Evolutionary conservation across 345 rosid genomes (phyloP).

Genomic region (Draba incana): DNA sequence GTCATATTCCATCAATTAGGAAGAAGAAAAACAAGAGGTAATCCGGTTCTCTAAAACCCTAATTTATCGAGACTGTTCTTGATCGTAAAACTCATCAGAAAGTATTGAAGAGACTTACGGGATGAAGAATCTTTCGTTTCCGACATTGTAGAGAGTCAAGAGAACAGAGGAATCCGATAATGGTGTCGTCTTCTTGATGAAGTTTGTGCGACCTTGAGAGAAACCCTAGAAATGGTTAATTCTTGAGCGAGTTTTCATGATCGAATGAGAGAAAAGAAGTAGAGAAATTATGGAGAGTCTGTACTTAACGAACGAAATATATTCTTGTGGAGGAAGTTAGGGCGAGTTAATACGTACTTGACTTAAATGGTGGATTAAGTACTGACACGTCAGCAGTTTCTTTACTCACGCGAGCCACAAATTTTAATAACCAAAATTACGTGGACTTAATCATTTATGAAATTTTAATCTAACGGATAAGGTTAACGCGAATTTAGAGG

Average conservation of each 20-base stretch:
- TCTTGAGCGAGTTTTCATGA: background rate
- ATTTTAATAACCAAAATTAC: no score
- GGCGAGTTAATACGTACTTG: background rate
- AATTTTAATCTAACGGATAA: no score
- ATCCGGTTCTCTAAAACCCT: background rate
- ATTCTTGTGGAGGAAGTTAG: no score
- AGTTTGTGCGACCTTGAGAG: background rate
- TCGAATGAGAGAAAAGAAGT: slow-evolving; percentile 16
- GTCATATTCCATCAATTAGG: background rate
- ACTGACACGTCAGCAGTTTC: background rate
- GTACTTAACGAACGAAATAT: no score
- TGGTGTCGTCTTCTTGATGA: background rate
- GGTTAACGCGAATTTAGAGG: no score
- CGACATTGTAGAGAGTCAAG: background rate
- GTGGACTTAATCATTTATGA: no score
- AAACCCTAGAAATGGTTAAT: slow-evolving; percentile 5
- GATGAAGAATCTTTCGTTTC: background rate
- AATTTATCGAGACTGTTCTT: background rate
- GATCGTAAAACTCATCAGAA: slow-evolving; percentile 1
- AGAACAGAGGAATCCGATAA: slow-evolving; percentile 3
- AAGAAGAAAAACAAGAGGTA: background rate
- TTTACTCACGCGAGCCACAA: background rate
- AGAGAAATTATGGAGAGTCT: background rate
- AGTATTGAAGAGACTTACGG: slow-evolving; percentile 6
- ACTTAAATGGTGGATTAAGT: background rate